Conservation (phyloP, 306 rosid genomes). For the Quercus cerris region DNA sequence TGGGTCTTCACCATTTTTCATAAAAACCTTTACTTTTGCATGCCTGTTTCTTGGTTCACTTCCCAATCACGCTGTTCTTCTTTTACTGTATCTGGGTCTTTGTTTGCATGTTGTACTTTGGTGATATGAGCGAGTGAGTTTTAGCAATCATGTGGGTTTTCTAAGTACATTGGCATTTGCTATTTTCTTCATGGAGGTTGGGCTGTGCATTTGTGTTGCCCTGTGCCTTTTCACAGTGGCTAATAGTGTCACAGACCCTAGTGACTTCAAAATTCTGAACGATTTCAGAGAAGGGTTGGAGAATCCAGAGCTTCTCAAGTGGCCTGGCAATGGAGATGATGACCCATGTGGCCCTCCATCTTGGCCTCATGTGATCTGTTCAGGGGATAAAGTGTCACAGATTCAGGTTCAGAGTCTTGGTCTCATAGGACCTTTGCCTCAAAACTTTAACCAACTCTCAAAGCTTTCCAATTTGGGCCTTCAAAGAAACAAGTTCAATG, state of each 20-base stretch:
- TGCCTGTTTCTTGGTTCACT: neutral
- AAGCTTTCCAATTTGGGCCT: conserved; percentile 73
- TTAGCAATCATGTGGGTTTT: conserved; percentile 8
- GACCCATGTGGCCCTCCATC: conserved; percentile 80
- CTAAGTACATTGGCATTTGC: conserved; percentile 26
- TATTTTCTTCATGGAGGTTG: conserved; percentile 31
- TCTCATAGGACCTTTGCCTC: conserved; percentile 62
- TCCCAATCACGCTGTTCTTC: neutral
- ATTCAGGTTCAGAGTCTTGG: conserved; percentile 73
- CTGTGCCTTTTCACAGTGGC: conserved; percentile 29
- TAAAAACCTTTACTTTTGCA: conserved; percentile 1
- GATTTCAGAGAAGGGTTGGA: conserved; percentile 66
- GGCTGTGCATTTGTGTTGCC: conserved; percentile 25
- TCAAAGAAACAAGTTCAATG: conserved; percentile 63
- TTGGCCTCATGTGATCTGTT: conserved; percentile 71
- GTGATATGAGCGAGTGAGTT: neutral
- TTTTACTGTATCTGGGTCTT: conserved; percentile 19
- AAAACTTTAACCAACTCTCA: conserved; percentile 66
- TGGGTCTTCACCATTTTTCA: conserved; percentile 21
- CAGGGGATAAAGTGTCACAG: conserved; percentile 63
- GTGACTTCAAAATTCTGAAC: conserved; percentile 63
- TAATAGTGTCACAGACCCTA: conserved; percentile 50
- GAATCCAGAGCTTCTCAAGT: conserved; percentile 62
- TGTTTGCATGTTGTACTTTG: conserved; percentile 5
- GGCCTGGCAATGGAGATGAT: conserved; percentile 57